Percentiles rank a stretch among this genome's conserved stretches.
phyloP scores from a whole-genome alignment of 108 stramenopile species.

The Schizochytrium sp. region DNA sequence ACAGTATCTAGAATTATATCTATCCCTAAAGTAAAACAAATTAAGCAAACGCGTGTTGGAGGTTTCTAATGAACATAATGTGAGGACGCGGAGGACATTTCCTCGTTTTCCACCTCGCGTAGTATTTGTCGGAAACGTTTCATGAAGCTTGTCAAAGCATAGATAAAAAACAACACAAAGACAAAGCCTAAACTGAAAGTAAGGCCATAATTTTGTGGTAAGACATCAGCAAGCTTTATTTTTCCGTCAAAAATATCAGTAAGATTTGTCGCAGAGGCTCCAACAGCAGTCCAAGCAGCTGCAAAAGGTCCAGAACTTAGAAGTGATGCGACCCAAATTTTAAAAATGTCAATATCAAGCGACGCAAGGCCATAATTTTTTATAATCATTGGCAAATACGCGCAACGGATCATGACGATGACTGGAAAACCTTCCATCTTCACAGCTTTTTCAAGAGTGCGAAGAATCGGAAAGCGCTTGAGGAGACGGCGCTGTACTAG shows the following conservation, averaged over 20 bases:
- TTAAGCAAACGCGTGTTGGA: neutral
- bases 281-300: conserved; percentile 6
- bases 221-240: neutral
- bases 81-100: neutral
- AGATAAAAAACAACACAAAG: neutral
- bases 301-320: conserved; percentile 24
- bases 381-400: conserved; percentile 55
- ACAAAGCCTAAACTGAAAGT: neutral
- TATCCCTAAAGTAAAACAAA: neutral
- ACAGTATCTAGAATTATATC: no score
- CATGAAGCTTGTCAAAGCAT: conserved; percentile 23
- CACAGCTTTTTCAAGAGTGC: conserved; percentile 40
- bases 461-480: neutral
- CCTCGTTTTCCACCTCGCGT: neutral
- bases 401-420: conserved; percentile 46
- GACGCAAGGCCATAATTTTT: conserved; percentile 47
- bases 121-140: conserved; percentile 26
- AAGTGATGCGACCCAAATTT: conserved; percentile 42
- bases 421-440: conserved; percentile 43
- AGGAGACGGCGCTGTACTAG: conserved; percentile 12
- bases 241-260: conserved; percentile 58
- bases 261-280: conserved; percentile 47
- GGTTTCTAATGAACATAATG: neutral
- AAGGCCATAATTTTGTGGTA: neutral
- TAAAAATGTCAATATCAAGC: conserved; percentile 12